Conservation (phyloP, 2,329 filamentous ascomycete genomes). For the Escovopsis sp. region DNA sequence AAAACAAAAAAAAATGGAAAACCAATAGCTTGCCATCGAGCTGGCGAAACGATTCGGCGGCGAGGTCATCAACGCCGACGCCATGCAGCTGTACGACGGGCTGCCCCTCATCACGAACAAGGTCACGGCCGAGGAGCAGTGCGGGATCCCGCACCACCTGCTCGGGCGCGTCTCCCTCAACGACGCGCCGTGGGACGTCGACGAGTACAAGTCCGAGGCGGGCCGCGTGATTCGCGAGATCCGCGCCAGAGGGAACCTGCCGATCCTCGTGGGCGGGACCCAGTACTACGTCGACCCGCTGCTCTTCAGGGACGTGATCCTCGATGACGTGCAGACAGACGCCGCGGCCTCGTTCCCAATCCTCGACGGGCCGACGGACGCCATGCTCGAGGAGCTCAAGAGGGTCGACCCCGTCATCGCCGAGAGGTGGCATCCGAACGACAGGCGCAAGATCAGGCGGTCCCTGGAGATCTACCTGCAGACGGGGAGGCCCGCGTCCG, state of each 20-base stretch:
- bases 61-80: conserved; percentile 93
- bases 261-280: conserved; percentile 85
- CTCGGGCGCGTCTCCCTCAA: conserved; percentile 63
- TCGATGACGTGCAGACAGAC: conserved; percentile 24
- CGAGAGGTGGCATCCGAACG: conserved; percentile 83
- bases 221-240: conserved; percentile 62
- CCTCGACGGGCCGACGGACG: conserved; percentile 53
- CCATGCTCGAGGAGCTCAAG: conserved; percentile 55
- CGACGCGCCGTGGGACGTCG: conserved; percentile 71
- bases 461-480: conserved; percentile 82
- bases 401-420: conserved; percentile 86
- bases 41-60: conserved; percentile 72
- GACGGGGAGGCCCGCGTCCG: conserved; percentile 67
- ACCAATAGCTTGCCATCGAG: conserved; percentile 71
- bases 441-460: conserved; percentile 74
- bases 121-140: conserved; percentile 57
- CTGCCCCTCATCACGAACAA: conserved; percentile 95
- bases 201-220: conserved; percentile 59
- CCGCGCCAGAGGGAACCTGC: conserved; percentile 59
- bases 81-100: conserved; percentile 92
- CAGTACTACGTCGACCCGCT: conserved; percentile 90
- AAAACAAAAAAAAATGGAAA: not conserved
- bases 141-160: conserved; percentile 75
- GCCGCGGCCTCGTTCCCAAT: conserved; percentile 45
- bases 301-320: conserved; percentile 55